These are phyloP conservation scores for Tagetes patula DNA, from an alignment of 129 eudicot genomes.

Conservation along the genomic window DNA sequence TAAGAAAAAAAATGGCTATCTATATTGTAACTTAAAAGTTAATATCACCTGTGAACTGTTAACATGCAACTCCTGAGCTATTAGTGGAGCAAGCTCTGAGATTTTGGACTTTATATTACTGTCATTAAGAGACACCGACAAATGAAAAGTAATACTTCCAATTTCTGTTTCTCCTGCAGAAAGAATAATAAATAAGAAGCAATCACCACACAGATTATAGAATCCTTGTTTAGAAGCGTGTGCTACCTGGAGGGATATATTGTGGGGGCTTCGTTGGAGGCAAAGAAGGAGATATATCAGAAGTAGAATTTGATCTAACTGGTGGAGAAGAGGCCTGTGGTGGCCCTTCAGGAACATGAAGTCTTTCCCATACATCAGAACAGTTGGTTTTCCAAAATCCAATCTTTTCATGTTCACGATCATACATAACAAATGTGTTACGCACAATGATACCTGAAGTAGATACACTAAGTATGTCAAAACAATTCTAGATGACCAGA, in stretches of 20 bases:
- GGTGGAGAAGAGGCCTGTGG: conserved; percentile 47
- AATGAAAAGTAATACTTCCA: conserved; percentile 58
- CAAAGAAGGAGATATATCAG: conserved; percentile 46
- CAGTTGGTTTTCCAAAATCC: conserved; percentile 99
- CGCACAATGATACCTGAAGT: conserved; percentile 80
- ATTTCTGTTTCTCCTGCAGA: conserved; percentile 59
- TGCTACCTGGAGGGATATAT: conserved; percentile 54
- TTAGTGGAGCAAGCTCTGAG: conserved; percentile 47
- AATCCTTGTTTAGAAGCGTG: conserved; percentile 15
- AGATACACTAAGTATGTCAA: neutral
- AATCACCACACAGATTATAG: neutral
- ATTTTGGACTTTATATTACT: conserved; percentile 55
- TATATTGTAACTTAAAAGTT: conserved; percentile 8
- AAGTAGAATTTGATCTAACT: conserved; percentile 39
- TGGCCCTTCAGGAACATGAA: conserved; percentile 48
- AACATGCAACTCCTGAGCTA: conserved; percentile 71
- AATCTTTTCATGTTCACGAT: conserved; percentile 82
- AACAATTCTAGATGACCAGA: conserved; percentile 9
- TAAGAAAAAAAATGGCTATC: neutral
- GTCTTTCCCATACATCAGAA: conserved; percentile 82
- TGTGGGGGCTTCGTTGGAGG: conserved; percentile 54
- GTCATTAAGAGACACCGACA: conserved; percentile 47
- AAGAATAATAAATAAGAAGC: neutral
- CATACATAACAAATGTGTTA: conserved; percentile 92
- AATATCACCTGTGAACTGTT: conserved; percentile 72